phyloP scores from a whole-genome alignment of 768 basidiomycete species.

The Termitomyces sp. region DNA sequence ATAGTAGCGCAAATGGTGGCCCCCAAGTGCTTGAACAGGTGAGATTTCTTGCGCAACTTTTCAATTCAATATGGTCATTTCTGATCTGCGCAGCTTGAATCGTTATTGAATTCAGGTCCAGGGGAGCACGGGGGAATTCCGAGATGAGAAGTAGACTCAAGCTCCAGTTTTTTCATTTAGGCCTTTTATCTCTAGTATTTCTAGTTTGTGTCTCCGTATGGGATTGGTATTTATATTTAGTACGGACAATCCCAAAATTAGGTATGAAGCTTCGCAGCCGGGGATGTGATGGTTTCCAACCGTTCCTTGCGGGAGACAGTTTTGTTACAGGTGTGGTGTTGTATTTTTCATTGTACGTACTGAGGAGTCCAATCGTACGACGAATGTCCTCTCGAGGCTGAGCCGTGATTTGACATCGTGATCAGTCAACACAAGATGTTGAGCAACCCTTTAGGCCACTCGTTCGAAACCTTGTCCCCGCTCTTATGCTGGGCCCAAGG shows the following conservation, averaged over 20 bases:
- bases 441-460: neutral
- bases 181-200: neutral
- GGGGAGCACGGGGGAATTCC: conserved; percentile 10
- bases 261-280: neutral
- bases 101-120: conserved; percentile 16
- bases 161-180: neutral
- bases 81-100: conserved; percentile 15
- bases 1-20: neutral
- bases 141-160: conserved; percentile 3
- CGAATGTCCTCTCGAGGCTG: neutral
- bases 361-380: too few species aligned
- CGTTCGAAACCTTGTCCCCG: neutral
- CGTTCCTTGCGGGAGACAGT: neutral
- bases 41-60: neutral
- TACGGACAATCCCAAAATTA: neutral
- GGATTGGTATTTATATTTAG: neutral
- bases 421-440: neutral
- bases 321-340: neutral
- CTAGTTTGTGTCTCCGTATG: neutral
- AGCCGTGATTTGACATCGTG: neutral
- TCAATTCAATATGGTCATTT: neutral
- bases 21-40: conserved; percentile 20
- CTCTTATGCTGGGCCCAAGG: neutral
- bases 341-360: too few species aligned
- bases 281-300: neutral